phyloP scores from a whole-genome alignment of 805 yeast genomes.

The Zygotorulaspora danielsina region DNA sequence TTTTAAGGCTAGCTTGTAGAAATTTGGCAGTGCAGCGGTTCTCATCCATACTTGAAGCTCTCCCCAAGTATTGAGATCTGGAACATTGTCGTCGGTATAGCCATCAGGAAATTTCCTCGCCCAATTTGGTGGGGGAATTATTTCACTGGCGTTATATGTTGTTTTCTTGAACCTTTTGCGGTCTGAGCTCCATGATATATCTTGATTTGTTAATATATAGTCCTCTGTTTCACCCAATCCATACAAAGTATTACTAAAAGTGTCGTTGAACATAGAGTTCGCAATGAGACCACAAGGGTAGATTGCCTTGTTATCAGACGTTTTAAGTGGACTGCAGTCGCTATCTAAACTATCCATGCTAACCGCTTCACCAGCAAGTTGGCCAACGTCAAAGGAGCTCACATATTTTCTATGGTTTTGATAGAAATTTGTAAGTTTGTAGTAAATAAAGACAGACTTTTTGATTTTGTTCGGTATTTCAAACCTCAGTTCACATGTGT shows the following conservation, averaged over 20 bases:
- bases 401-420: slow-evolving; percentile 96
- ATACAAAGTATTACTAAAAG: slow-evolving; percentile 49
- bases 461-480: slow-evolving; percentile 65
- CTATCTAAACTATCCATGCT: slow-evolving; percentile 44
- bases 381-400: slow-evolving; percentile 73
- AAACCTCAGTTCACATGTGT: slow-evolving; percentile 64
- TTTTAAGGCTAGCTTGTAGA: slow-evolving; percentile 75
- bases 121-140: slow-evolving; percentile 87
- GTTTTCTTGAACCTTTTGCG: slow-evolving; percentile 61
- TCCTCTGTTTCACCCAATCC: slow-evolving; percentile 34
- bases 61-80: slow-evolving; percentile 63
- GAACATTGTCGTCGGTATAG: slow-evolving; percentile 62
- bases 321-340: slow-evolving; percentile 37
- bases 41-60: slow-evolving; percentile 85
- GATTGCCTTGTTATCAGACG: slow-evolving; percentile 39
- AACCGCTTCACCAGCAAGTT: slow-evolving; percentile 73
- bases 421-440: slow-evolving; percentile 81
- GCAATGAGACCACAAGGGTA: slow-evolving; percentile 88
- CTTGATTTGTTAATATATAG: slow-evolving; percentile 46
- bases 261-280: slow-evolving; percentile 74
- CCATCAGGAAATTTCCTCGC: slow-evolving; percentile 64
- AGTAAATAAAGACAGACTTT: slow-evolving; percentile 72
- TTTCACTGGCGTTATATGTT: slow-evolving; percentile 50
- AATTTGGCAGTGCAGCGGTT: slow-evolving; percentile 88
- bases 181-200: slow-evolving; percentile 72